Conservation (phyloP, 1,284 basidiomycete species). For the Austroboletus niveus region DNA sequence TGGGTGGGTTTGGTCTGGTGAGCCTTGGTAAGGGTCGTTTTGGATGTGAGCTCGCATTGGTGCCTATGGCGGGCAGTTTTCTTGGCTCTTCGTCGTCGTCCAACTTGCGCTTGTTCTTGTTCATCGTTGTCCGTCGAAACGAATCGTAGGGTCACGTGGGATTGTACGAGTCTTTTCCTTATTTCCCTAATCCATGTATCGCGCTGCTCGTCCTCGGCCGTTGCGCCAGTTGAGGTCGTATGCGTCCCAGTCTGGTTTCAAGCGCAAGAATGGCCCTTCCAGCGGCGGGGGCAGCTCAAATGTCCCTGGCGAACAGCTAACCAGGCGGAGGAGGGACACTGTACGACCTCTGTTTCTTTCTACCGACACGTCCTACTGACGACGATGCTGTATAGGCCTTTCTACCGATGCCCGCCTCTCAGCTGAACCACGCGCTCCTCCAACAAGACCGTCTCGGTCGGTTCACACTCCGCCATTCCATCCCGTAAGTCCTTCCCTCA, state of each 20-base stretch:
- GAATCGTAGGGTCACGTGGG: slow-evolving; percentile 33
- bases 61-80: slow-evolving; percentile 48
- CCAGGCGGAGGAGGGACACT: slow-evolving; percentile 29
- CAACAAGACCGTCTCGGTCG: slow-evolving; percentile 52
- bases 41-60: slow-evolving; percentile 36
- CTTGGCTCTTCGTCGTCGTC: slow-evolving; percentile 39
- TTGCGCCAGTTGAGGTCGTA: slow-evolving; percentile 13
- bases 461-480: slow-evolving; percentile 48
- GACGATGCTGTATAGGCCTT: slow-evolving; percentile 23
- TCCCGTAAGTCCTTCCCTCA: slow-evolving; percentile 17
- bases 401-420: slow-evolving; percentile 32
- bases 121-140: slow-evolving; percentile 32
- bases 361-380: neutral
- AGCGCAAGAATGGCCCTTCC: slow-evolving; percentile 20
- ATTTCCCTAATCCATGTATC: slow-evolving; percentile 8
- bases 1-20: slow-evolving; percentile 41
- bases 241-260: slow-evolving; percentile 25
- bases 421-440: slow-evolving; percentile 56
- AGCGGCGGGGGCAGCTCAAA: slow-evolving; percentile 12
- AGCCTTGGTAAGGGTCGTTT: slow-evolving; percentile 26
- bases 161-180: slow-evolving; percentile 7
- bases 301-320: slow-evolving; percentile 18
- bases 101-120: slow-evolving; percentile 41
- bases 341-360: slow-evolving; percentile 3
- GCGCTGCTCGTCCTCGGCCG: slow-evolving; percentile 4